A percentile compares a stretch with the other conserved stretches of the same genome.
Conservation (phyloP, 495 filamentous ascomycete species). For the Hapsidospora chrysogenum region DNA sequence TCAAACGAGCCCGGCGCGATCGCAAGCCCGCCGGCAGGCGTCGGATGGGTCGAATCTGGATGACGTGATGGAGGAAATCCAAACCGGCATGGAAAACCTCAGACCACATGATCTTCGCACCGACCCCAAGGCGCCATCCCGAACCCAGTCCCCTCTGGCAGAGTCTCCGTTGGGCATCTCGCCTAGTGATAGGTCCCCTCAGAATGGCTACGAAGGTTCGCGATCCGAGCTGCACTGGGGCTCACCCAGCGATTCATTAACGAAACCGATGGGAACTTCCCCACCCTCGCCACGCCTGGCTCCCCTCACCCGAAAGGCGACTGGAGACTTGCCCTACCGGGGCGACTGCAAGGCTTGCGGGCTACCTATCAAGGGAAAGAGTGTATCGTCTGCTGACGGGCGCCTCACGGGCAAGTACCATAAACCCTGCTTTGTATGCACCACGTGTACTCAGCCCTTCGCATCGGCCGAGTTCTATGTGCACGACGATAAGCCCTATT, state of each 20-base stretch:
- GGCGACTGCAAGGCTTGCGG: slow-evolving; percentile 74
- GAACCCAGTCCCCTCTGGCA: neutral
- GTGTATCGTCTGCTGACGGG: slow-evolving; percentile 83
- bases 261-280: neutral
- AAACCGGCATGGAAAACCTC: slow-evolving; percentile 25
- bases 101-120: slow-evolving; percentile 10
- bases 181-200: neutral
- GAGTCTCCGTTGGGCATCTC: neutral
- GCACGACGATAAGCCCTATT: slow-evolving; percentile 70
- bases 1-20: slow-evolving; percentile 44
- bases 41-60: slow-evolving; percentile 25
- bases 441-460: slow-evolving; percentile 67
- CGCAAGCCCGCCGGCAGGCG: slow-evolving; percentile 17
- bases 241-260: neutral
- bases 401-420: slow-evolving; percentile 89
- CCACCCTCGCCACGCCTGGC: neutral
- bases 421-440: slow-evolving; percentile 84
- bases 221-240: no score
- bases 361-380: slow-evolving; percentile 70
- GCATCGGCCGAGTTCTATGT: slow-evolving; percentile 88
- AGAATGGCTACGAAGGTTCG: no score
- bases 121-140: slow-evolving; percentile 9
- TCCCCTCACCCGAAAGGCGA: neutral
- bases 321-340: slow-evolving; percentile 21
- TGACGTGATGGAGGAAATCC: slow-evolving; percentile 33